Conservation (phyloP, 768 basidiomycete genomes). For the Vararia minispora region DNA sequence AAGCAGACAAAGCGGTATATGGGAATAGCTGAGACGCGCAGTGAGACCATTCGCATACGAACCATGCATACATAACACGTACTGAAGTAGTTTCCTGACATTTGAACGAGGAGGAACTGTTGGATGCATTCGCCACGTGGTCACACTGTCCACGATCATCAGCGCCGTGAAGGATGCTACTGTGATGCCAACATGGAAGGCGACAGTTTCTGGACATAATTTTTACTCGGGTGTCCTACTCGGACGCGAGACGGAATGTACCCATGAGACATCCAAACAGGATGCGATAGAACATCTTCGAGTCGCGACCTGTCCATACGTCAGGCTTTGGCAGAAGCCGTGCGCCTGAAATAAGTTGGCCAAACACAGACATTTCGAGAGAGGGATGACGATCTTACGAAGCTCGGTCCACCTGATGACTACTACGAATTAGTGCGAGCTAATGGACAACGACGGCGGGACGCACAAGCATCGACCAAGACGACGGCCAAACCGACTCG, state of each 20-base stretch:
- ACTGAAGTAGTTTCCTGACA: constrained; percentile 11
- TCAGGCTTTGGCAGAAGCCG: constrained; percentile 9
- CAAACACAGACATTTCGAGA: neutral
- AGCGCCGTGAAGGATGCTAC: constrained; percentile 45
- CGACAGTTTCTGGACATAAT: constrained; percentile 47
- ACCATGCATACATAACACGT: neutral
- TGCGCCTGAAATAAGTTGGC: constrained; percentile 1
- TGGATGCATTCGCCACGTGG: constrained; percentile 14
- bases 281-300: constrained; percentile 44
- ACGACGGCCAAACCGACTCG: constrained; percentile 49
- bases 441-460: constrained; percentile 1
- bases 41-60: neutral
- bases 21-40: constrained; percentile 38
- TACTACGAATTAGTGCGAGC: constrained; percentile 17
- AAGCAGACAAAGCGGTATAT: constrained; percentile 68
- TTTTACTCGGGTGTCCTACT: neutral
- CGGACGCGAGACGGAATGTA: constrained; percentile 16
- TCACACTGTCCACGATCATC: constrained; percentile 26
- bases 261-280: constrained; percentile 57
- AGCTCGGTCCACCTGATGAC: constrained; percentile 75
- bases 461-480: constrained; percentile 64
- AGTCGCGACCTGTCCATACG: constrained; percentile 45
- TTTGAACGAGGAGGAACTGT: constrained; percentile 2
- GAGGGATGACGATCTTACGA: constrained; percentile 25
- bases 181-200: constrained; percentile 63